phyloP scores from a whole-genome alignment of 2,329 filamentous ascomycete genomes.

The Penicillium sp. region DNA sequence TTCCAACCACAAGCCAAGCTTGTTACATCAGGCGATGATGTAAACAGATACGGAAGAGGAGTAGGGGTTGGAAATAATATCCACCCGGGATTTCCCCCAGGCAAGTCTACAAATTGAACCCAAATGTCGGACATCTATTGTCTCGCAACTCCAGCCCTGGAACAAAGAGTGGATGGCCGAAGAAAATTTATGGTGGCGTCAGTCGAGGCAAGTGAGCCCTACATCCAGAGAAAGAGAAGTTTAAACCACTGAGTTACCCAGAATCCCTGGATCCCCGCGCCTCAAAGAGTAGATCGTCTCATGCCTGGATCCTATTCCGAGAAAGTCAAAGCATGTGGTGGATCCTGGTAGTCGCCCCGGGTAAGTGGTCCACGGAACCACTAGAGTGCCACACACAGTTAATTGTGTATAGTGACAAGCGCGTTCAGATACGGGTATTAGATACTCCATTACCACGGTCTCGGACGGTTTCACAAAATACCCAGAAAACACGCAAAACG shows the following conservation, averaged over 20 bases:
- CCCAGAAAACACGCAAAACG: neutral
- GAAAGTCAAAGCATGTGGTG: slow-evolving; percentile 1
- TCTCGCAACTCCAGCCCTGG: slow-evolving; percentile 9
- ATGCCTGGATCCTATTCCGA: neutral
- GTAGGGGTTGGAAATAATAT: neutral
- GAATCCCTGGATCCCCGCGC: neutral
- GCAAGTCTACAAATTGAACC: neutral
- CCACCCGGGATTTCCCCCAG: neutral
- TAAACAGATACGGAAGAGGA: neutral
- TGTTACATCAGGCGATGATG: neutral
- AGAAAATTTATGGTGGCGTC: slow-evolving; percentile 1
- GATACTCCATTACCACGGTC: neutral
- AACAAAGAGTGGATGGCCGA: slow-evolving; percentile 8
- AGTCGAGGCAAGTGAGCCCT: no score
- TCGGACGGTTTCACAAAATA: neutral
- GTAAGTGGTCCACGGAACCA: neutral
- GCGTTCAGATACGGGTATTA: neutral
- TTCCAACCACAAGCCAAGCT: neutral
- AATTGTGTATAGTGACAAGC: neutral
- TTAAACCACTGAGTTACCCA: neutral
- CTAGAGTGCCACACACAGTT: neutral
- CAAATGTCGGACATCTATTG: slow-evolving; percentile 6
- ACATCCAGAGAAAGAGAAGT: neutral
- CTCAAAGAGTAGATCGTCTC: neutral
- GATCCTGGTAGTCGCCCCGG: neutral